Base-by-base conservation (phyloP, 768 basidiomycete species). In the Russula sp. region DNA sequence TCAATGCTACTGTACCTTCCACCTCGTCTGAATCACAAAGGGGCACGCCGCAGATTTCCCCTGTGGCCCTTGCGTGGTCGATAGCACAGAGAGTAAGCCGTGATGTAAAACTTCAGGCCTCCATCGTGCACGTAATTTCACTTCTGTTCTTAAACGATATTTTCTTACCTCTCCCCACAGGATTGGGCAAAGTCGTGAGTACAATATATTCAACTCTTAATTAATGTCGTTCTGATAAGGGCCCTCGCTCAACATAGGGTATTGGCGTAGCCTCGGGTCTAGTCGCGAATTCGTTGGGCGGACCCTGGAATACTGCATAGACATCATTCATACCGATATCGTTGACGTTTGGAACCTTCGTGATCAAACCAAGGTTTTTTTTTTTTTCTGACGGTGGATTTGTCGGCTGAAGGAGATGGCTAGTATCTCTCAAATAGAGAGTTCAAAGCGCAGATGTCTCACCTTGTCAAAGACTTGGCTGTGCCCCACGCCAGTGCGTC, bases 271-370 rank as follows among this genome's bases (percentile, higher is more conserved):
- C 22, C 55, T 62, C 18, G 27, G 49, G 49, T 52, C 61, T 18
- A 52, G 34, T 20, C 27, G 5, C 2, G 39, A 57, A 18, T 62
- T 62, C 16, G 42, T 22, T 20, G 55, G 22, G 14, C 49, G 44
- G 22, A 1, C 14, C 7, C 34, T 62, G 2, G 51, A 52, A 34
- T 37, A 20, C 10, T 62, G 61, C 34, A 35, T 57, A n/a, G 16
- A 44, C 22, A 18, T 45, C 20, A 32, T 52, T 31, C 61, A 57
- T 31, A 6, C 18, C 18, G 61, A 62, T 37, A 44, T 62, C 1
- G n/a, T 57, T 37, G 20, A 57, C 13, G 37, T 62, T 44, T 62
- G 61, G 61, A 57, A 62, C 14, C 20, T 62, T 22, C 31, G 37
- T 27, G 55, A 62, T 9, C 35, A 0, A 6, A 14, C 14, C 7